A percentile compares a stretch with the other conserved stretches of the same genome.
Conservation (phyloP, 768 basidiomycete species). For the Kwoniella newhampshirensis region DNA sequence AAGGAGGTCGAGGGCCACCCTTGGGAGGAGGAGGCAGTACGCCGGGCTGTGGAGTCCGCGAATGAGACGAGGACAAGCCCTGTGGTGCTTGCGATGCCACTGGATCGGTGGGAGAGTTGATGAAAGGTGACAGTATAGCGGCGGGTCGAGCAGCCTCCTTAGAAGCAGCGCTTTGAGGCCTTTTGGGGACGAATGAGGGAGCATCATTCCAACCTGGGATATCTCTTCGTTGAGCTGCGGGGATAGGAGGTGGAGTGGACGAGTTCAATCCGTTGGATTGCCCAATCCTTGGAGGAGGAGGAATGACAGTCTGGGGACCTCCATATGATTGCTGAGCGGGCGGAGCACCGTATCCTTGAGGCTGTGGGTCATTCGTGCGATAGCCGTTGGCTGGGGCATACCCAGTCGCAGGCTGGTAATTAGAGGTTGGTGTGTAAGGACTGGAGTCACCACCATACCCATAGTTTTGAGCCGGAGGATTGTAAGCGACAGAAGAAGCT, state of each 20-base stretch:
- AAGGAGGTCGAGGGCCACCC: slow-evolving; percentile 45
- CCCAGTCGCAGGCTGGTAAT: slow-evolving; percentile 3
- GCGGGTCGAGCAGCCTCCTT: slow-evolving; percentile 60
- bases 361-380: slow-evolving; percentile 30
- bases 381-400: slow-evolving; percentile 41
- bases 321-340: slow-evolving; percentile 31
- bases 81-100: slow-evolving; percentile 39
- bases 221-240: slow-evolving; percentile 63
- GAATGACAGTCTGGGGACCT: slow-evolving; percentile 44
- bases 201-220: slow-evolving; percentile 92
- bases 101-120: slow-evolving; percentile 58
- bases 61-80: slow-evolving; percentile 36
- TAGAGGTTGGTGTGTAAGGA: slow-evolving; percentile 20
- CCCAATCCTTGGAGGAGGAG: slow-evolving; percentile 53
- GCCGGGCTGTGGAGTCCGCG: slow-evolving; percentile 34
- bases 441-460: slow-evolving; percentile 9
- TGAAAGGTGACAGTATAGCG: slow-evolving; percentile 86
- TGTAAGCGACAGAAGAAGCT: slow-evolving; percentile 11
- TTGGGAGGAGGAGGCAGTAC: slow-evolving; percentile 50
- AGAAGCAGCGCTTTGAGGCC: slow-evolving; percentile 61
- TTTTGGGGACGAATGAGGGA: slow-evolving; percentile 59
- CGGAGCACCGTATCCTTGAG: slow-evolving; percentile 32
- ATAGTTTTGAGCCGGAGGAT: slow-evolving; percentile 15
- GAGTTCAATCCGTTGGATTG: slow-evolving; percentile 57
- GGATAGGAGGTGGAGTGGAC: slow-evolving; percentile 56